These are phyloP conservation scores for Mimosa bimucronata DNA, from an alignment of 306 rosid species.

Conservation along the genomic window DNA sequence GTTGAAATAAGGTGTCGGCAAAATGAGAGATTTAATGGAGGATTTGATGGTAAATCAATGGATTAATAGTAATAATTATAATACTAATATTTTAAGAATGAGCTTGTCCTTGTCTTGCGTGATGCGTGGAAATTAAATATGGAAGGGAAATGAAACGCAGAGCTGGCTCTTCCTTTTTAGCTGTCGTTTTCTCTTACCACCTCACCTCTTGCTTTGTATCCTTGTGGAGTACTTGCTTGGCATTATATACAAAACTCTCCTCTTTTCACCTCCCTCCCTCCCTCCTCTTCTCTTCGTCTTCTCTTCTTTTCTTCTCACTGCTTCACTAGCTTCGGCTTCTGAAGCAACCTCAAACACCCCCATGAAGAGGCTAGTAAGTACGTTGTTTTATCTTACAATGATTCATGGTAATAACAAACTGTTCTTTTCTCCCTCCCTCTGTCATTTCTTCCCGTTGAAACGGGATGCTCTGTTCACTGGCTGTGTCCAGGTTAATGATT, in stretches of 20 bases:
- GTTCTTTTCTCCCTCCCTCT: background rate
- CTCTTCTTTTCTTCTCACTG: constrained; percentile 21
- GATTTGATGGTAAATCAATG: background rate
- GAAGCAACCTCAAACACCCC: background rate
- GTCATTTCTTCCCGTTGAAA: background rate
- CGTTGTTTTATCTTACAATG: constrained; percentile 38
- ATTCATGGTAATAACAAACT: background rate
- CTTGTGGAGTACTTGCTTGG: constrained; percentile 30
- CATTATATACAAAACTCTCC: constrained; percentile 24
- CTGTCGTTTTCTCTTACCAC: constrained; percentile 41
- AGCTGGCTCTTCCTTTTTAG: constrained; percentile 37
- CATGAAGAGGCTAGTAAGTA: constrained; percentile 59
- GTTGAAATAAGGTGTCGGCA: constrained; percentile 33
- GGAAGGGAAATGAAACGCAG: constrained; percentile 16
- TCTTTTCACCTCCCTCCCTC: constrained; percentile 13
- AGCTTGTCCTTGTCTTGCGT: constrained; percentile 22
- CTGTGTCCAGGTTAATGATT: background rate
- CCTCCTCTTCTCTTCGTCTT: background rate
- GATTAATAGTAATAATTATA: background rate
- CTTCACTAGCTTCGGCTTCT: background rate
- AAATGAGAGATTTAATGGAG: background rate
- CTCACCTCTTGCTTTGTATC: constrained; percentile 4
- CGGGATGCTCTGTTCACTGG: background rate
- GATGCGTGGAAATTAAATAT: constrained; percentile 29
- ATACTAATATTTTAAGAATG: background rate